Evolutionary conservation across 2,329 filamentous ascomycete species (phyloP).

Genomic region (Colletotrichum sp.): DNA sequence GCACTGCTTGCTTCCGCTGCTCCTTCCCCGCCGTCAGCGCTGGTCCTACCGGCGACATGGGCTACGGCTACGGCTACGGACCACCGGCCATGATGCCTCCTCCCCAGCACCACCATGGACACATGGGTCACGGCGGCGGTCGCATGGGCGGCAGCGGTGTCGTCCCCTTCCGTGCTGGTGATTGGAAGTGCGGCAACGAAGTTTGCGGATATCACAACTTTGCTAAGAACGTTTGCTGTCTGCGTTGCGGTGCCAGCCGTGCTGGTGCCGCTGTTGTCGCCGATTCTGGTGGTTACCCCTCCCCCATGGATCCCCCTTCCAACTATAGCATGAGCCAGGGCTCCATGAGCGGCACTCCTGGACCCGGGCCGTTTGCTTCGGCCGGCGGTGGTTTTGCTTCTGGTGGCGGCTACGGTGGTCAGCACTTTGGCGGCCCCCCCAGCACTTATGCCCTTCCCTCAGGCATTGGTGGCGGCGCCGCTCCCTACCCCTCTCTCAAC

Average conservation of each 20-base stretch:
- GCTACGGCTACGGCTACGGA: constrained; percentile 65
- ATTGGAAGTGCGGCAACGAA: constrained; percentile 99
- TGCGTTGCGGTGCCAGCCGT: constrained; percentile 93
- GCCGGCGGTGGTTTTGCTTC: constrained; percentile 66
- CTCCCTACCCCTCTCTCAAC: constrained; percentile 82
- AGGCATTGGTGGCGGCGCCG: constrained; percentile 78
- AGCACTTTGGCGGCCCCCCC: constrained; percentile 86
- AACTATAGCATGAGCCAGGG: constrained; percentile 85
- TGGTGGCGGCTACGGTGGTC: constrained; percentile 58
- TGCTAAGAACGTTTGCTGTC: constrained; percentile 97
- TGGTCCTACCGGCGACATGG: constrained; percentile 70
- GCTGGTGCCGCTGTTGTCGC: constrained; percentile 93
- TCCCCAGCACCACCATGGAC: constrained; percentile 68
- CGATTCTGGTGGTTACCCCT: constrained; percentile 88
- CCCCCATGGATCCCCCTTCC: constrained; percentile 84
- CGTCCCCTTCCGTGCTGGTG: constrained; percentile 96
- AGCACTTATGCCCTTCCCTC: constrained; percentile 91
- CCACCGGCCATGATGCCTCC: constrained; percentile 83
- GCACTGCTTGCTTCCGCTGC: constrained; percentile 98
- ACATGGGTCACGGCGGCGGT: constrained; percentile 63
- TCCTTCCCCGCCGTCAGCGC: constrained; percentile 95
- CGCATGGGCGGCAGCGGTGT: constrained; percentile 83
- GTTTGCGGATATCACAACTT: constrained; percentile 99
- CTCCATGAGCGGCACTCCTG: constrained; percentile 85
- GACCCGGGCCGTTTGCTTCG: constrained; percentile 77